Percentiles rank a stretch among this genome's conserved stretches.
phyloP scores from a whole-genome alignment of 2,329 filamentous ascomycete genomes.

The Sporothrix phasma region DNA sequence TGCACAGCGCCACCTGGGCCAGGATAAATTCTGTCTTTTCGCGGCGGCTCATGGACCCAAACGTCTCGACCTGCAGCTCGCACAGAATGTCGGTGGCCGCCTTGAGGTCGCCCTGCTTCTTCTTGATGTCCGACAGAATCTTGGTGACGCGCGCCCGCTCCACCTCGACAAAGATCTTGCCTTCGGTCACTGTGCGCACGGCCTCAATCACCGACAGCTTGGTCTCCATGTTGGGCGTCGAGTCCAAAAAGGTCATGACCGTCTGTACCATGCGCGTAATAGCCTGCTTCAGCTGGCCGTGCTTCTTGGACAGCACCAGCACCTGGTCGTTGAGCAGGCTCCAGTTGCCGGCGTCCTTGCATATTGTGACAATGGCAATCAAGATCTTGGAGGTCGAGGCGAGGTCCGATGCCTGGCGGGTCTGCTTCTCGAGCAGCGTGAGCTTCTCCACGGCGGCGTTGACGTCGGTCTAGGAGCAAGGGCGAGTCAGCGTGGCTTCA shows the following conservation, averaged over 20 bases:
- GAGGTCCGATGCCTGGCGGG: constrained; percentile 94
- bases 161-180: constrained; percentile 99
- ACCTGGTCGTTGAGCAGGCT: constrained; percentile 93
- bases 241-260: constrained; percentile 84
- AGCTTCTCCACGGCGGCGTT: constrained; percentile 91
- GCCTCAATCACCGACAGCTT: constrained; percentile 95
- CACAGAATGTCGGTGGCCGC: constrained; percentile 87
- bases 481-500: background rate
- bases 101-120: constrained; percentile 82
- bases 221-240: constrained; percentile 72
- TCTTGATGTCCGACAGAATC: constrained; percentile 96
- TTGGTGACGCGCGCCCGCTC: constrained; percentile 92
- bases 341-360: constrained; percentile 90
- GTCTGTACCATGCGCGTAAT: constrained; percentile 98
- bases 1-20: constrained; percentile 87
- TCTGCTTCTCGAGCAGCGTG: constrained; percentile 84
- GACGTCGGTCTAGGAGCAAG: constrained; percentile 53
- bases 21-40: constrained; percentile 99
- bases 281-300: constrained; percentile 98
- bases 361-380: constrained; percentile 82
- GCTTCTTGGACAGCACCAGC: constrained; percentile 93
- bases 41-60: constrained; percentile 91
- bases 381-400: constrained; percentile 87
- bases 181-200: constrained; percentile 89
- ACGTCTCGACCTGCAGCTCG: constrained; percentile 96